Evolutionary conservation across 768 basidiomycete genomes (phyloP), one percentile per base, ranked within the genome.

Genomic region (Serendipita sp.): DNA sequence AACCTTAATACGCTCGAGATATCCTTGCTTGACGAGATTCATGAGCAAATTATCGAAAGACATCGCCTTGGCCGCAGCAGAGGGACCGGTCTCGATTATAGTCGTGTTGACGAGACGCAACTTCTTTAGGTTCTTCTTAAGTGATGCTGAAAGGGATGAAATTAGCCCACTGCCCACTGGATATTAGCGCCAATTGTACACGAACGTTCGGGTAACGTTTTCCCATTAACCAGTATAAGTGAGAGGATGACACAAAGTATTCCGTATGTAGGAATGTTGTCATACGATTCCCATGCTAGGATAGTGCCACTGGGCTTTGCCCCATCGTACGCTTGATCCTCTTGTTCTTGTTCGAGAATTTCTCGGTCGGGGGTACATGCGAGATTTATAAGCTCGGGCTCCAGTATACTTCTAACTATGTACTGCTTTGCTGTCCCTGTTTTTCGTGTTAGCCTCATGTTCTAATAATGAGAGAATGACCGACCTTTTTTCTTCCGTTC

Each of bases 231-330:
- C n/a, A 98, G 78, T 54, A 98, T 84, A 28, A 96, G 76, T 0
- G 86, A 83, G 8, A 97, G 81, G 44, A 98, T 79, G 15, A 90
- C 82, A 64, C 91, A 87, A 13, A 93, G 78, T 3, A 96, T 74
- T 5, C 92, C 94, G 16, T 65, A 56, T 44, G 65, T 35, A 1
- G 80, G 85, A 1, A 91, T 76, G 67, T 93, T 80, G 71, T 92
- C 84, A 11, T 76, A 71, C 63, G 75, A 77, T 66, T 81, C 86
- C 86, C 88, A 90, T 0, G 86, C 83, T 53, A 92, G 76, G 68
- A 92, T 78, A 64, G 83, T 85, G 0, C 89, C 89, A 63, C 83
- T 81, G 15, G 75, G 77, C 28, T 77, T 78, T 0, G 77, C 74
- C 45, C 72, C 77, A n/a, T 81, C 80, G 5, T 80, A 79, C 11